These are phyloP conservation scores for Ganoderma sp. DNA, from an alignment of 1,284 basidiomycete genomes.

Conservation along the genomic window DNA sequence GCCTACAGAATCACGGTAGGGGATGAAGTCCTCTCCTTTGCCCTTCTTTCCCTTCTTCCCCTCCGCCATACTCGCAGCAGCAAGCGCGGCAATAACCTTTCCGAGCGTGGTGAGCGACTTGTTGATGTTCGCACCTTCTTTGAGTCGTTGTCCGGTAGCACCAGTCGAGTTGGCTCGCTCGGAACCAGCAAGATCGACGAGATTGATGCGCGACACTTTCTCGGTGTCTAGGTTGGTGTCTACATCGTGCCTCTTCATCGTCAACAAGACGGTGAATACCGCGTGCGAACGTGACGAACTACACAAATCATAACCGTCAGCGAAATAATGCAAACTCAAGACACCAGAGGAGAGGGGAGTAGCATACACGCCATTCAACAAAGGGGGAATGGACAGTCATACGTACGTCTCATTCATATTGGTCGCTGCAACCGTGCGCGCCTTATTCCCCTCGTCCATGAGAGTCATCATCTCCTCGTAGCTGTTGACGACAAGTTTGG, in stretches of 20 bases:
- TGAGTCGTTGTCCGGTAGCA: constrained; percentile 91
- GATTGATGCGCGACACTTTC: constrained; percentile 94
- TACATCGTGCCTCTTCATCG: constrained; percentile 86
- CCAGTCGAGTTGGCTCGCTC: constrained; percentile 97
- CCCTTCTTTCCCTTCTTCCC: constrained; percentile 83
- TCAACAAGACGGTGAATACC: constrained; percentile 93
- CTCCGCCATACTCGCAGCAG: constrained; percentile 72
- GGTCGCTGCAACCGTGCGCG: constrained; percentile 95
- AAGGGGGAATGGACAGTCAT: neutral
- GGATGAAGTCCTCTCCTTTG: constrained; percentile 88
- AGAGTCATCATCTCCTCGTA: constrained; percentile 97
- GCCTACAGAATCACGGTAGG: constrained; percentile 91
- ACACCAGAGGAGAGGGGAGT: neutral
- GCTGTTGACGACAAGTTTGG: constrained; percentile 88
- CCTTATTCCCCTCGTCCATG: constrained; percentile 99
- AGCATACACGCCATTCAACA: neutral
- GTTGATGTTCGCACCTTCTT: constrained; percentile 98
- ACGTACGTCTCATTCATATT: constrained; percentile 98
- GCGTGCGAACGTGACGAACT: constrained; percentile 97
- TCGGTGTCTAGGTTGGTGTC: constrained; percentile 89
- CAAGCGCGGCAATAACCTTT: constrained; percentile 94
- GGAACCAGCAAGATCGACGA: constrained; percentile 97
- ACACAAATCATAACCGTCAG: constrained; percentile 13
- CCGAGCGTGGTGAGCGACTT: constrained; percentile 97
- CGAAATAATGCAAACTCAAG: neutral